These are phyloP conservation scores for Acacia pycnantha DNA, from an alignment of 331 rosid genomes.

Conservation along the genomic window DNA sequence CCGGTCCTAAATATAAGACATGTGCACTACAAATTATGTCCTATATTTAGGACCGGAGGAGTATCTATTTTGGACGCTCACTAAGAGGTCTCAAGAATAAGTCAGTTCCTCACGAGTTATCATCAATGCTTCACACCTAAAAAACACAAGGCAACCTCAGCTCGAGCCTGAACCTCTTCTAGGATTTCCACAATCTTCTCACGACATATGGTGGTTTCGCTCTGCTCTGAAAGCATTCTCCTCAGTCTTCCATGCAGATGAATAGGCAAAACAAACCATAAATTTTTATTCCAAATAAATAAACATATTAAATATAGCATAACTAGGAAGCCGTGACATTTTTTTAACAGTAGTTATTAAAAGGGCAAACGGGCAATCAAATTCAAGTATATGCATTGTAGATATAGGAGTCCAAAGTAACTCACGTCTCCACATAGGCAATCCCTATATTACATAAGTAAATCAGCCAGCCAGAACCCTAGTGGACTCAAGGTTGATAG, in stretches of 20 bases:
- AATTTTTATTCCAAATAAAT: not conserved
- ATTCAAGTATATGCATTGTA: not conserved
- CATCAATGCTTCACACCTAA: constrained; percentile 78
- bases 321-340: not conserved
- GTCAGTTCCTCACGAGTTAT: not conserved
- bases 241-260: constrained; percentile 59
- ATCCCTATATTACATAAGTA: not conserved
- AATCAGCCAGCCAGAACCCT: not conserved
- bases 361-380: not conserved
- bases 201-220: constrained; percentile 52
- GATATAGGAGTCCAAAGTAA: not conserved
- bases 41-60: no score
- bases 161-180: constrained; percentile 89
- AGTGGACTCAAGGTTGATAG: not conserved
- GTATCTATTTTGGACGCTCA: constrained; percentile 11
- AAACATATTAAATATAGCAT: not conserved
- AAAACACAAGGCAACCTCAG: constrained; percentile 94
- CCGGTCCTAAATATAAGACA: no score
- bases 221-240: constrained; percentile 66
- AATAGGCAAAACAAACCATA: constrained; percentile 3
- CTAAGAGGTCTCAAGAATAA: constrained; percentile 14
- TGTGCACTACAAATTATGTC: no score
- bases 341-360: not conserved
- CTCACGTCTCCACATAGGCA: not conserved
- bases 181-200: constrained; percentile 71